Evolutionary conservation across 1,284 basidiomycete genomes (phyloP).

Genomic region (Papiliotrema nemorosa): DNA sequence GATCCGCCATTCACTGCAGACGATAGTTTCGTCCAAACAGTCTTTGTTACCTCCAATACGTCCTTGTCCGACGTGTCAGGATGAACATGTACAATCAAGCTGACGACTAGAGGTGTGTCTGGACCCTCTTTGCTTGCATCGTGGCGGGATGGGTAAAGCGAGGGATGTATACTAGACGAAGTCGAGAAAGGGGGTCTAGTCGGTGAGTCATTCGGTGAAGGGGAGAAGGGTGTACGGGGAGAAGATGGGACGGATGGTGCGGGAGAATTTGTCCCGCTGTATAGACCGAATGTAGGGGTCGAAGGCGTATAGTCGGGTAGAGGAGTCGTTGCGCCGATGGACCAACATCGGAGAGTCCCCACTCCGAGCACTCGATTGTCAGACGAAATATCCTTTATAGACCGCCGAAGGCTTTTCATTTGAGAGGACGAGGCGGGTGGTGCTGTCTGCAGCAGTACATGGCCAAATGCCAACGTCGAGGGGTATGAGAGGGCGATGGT

Average conservation of each 20-base stretch:
- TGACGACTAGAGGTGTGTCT: constrained; percentile 60
- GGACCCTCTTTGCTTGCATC: neutral
- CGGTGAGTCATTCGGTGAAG: neutral
- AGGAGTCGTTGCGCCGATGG: constrained; percentile 30
- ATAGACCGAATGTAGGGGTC: neutral
- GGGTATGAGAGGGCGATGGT: constrained; percentile 79
- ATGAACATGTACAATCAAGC: constrained; percentile 71
- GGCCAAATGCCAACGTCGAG: constrained; percentile 71
- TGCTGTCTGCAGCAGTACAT: constrained; percentile 80
- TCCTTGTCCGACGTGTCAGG: constrained; percentile 67
- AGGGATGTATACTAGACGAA: neutral
- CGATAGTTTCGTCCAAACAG: constrained; percentile 35
- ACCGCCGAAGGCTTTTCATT: constrained; percentile 72
- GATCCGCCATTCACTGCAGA: constrained; percentile 21
- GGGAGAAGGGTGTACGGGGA: neutral
- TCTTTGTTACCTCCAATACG: constrained; percentile 55
- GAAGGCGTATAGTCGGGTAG: constrained; percentile 3
- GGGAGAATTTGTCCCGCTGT: neutral
- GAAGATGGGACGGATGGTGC: neutral
- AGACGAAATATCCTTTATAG: constrained; percentile 67
- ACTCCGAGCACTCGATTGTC: constrained; percentile 34
- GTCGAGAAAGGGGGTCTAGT: neutral
- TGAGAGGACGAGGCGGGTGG: constrained; percentile 61
- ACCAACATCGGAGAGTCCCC: constrained; percentile 38
- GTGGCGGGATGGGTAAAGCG: too few relatives aligned